A percentile compares a stretch with the other conserved stretches of the same genome.
Evolutionary conservation across 768 basidiomycete genomes (phyloP).

Genomic region (Tephrocybe sp.): DNA sequence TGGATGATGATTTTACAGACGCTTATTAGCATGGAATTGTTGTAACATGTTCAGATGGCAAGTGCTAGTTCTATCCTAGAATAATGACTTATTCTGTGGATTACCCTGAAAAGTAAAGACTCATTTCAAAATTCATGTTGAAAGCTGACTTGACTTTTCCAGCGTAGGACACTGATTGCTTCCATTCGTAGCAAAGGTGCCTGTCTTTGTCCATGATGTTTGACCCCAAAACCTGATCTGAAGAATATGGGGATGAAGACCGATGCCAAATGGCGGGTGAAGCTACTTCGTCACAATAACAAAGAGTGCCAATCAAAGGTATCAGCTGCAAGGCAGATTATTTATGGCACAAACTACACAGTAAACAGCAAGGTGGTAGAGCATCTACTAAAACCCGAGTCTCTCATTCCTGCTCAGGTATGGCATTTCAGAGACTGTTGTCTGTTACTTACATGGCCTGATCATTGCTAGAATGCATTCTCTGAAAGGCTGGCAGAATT

Average conservation of each 20-base stretch:
- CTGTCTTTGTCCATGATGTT: conserved; percentile 34
- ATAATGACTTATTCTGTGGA: conserved; percentile 32
- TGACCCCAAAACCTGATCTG: conserved; percentile 27
- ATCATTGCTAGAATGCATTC: conserved; percentile 22
- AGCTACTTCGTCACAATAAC: not conserved
- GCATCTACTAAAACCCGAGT: conserved; percentile 4
- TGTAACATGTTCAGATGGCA: conserved; percentile 21
- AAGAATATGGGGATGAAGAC: conserved; percentile 25
- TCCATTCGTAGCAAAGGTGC: conserved; percentile 17
- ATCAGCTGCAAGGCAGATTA: not conserved
- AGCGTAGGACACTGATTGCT: conserved; percentile 20
- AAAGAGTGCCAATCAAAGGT: too few species aligned
- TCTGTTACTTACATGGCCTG: not conserved
- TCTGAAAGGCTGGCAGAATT: conserved; percentile 12
- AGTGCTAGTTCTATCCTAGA: conserved; percentile 23
- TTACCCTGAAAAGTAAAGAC: conserved; percentile 29
- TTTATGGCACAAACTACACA: not conserved
- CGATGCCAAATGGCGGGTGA: conserved; percentile 15
- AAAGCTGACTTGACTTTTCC: not conserved
- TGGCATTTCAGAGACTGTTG: not conserved
- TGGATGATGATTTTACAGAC: conserved; percentile 25
- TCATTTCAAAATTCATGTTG: not conserved
- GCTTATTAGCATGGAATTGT: conserved; percentile 25
- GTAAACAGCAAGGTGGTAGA: not conserved
- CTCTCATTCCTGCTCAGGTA: not conserved